A percentile compares a stretch with the other conserved stretches of the same genome.
Conservation (phyloP, 345 rosid genomes). For the Balakata baccata region DNA sequence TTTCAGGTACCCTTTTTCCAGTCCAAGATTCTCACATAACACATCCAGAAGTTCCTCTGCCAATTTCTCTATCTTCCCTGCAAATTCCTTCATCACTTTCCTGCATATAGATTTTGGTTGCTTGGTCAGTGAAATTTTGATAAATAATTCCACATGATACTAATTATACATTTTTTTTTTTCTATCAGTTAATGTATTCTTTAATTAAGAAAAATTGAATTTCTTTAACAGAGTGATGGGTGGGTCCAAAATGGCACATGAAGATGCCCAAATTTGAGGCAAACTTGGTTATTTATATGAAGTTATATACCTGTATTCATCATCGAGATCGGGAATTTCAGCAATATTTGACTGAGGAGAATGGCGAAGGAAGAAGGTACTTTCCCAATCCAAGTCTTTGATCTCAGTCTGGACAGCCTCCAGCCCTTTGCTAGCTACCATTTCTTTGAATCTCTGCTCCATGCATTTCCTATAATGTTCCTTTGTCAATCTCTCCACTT, state of each 20-base stretch:
- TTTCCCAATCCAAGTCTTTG: constrained; percentile 87
- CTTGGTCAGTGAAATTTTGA: too few relatives aligned
- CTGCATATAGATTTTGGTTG: constrained; percentile 27
- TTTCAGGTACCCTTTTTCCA: constrained; percentile 73
- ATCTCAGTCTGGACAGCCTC: constrained; percentile 60
- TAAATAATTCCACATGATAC: too few relatives aligned
- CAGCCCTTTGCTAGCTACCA: constrained; percentile 59
- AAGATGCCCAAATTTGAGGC: not conserved
- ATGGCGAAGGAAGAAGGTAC: constrained; percentile 71
- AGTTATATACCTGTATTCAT: constrained; percentile 55
- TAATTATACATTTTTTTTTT: too few relatives aligned
- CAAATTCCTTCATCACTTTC: constrained; percentile 72
- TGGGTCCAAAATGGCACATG: not conserved
- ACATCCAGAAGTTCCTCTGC: constrained; percentile 78
- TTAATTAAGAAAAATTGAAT: not conserved
- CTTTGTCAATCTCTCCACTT: constrained; percentile 65
- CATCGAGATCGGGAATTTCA: constrained; percentile 68
- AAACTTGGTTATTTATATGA: not conserved
- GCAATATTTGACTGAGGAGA: constrained; percentile 65
- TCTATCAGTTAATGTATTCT: too few relatives aligned
- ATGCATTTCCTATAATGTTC: constrained; percentile 77
- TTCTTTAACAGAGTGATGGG: too few relatives aligned
- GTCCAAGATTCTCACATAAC: constrained; percentile 80
- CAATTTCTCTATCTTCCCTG: constrained; percentile 59
- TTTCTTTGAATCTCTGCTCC: constrained; percentile 81